A percentile compares a stretch with the other conserved stretches of the same genome.
These are phyloP conservation scores for Plectosphaerella cucumerina DNA, from an alignment of 2,329 filamentous ascomycete genomes.

Conservation along the genomic window DNA sequence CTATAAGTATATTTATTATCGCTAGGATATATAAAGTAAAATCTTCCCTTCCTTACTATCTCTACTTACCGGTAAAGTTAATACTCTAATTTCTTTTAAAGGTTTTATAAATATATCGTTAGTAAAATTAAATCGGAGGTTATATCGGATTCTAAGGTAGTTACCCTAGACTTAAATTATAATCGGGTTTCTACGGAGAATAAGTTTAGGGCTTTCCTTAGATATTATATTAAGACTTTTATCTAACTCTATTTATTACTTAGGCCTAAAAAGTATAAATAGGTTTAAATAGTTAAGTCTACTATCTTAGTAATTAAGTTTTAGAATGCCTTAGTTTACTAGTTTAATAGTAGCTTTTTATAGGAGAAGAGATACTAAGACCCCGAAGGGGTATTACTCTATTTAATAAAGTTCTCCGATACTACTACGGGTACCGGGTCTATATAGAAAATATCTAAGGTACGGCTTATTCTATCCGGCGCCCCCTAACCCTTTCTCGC, in stretches of 20 bases:
- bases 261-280: background rate
- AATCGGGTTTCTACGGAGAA: background rate
- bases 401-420: background rate
- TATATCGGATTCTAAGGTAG: background rate
- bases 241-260: background rate
- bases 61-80: background rate
- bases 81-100: background rate
- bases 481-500: background rate
- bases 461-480: background rate
- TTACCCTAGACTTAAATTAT: background rate
- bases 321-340: background rate
- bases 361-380: background rate
- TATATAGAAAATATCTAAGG: background rate
- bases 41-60: background rate
- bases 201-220: constrained; percentile 1
- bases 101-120: background rate
- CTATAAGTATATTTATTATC: background rate
- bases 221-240: background rate
- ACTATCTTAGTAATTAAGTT: background rate
- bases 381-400: background rate
- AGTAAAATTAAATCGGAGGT: background rate
- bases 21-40: background rate
- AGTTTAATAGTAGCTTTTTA: background rate
- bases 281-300: background rate
- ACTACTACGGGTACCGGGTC: background rate